Percentiles rank a stretch among this genome's conserved stretches.
Conservation (phyloP, 257 asterid species). For the Solanum medicagineum region DNA sequence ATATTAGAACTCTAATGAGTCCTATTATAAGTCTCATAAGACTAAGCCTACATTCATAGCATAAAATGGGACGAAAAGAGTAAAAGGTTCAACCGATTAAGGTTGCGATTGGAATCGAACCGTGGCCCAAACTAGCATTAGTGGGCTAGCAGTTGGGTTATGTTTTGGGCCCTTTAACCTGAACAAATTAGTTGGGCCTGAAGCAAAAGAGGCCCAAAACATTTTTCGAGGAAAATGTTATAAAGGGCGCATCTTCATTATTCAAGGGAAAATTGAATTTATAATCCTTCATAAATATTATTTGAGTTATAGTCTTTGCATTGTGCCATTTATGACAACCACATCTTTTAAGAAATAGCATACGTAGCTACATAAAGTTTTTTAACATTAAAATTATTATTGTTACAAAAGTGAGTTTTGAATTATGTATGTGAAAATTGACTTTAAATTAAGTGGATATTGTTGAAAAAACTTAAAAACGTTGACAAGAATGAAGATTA, state of each 20-base stretch:
- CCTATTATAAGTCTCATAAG: background rate
- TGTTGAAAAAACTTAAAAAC: background rate
- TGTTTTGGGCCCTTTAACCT: background rate
- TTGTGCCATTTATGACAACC: background rate
- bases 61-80: background rate
- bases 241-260: background rate
- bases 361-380: background rate
- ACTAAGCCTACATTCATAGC: background rate
- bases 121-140: background rate
- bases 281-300: background rate
- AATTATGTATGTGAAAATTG: background rate
- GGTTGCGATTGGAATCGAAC: background rate
- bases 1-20: background rate
- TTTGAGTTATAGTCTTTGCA: background rate
- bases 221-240: too few species aligned
- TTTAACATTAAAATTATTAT: background rate
- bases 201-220: too few species aligned
- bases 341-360: background rate
- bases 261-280: background rate
- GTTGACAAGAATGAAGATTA: background rate
- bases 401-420: background rate
- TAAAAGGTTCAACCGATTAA: background rate
- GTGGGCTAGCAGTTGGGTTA: background rate
- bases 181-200: background rate
- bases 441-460: background rate